Evolutionary conservation across 352 stramenopile species (phyloP).

Genomic region (Phytophthora uliginosa): DNA sequence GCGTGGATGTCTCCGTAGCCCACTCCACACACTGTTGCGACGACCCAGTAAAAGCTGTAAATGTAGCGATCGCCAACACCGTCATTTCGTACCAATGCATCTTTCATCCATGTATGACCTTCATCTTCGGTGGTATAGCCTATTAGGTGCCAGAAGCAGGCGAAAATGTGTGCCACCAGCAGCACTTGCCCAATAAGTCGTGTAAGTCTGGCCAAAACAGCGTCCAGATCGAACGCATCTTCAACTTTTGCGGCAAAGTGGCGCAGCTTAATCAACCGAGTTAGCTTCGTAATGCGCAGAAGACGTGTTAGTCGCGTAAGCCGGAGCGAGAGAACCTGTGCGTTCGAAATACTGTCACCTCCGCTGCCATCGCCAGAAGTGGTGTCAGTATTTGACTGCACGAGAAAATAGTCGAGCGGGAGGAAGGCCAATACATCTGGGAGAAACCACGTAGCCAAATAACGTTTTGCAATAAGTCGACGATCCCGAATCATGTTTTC

Average conservation of each 20-base stretch:
- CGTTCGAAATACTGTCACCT: slow-evolving; percentile 26
- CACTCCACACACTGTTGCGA: slow-evolving; percentile 80
- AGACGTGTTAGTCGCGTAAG: slow-evolving; percentile 72
- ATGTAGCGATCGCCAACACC: slow-evolving; percentile 64
- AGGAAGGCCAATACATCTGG: slow-evolving; percentile 59
- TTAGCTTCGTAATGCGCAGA: slow-evolving; percentile 77
- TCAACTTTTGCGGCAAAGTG: slow-evolving; percentile 83
- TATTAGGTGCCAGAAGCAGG: slow-evolving; percentile 86
- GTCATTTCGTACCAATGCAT: slow-evolving; percentile 31
- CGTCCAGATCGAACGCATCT: slow-evolving; percentile 72
- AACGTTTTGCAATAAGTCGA: slow-evolving; percentile 54
- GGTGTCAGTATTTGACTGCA: slow-evolving; percentile 1
- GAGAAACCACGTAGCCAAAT: slow-evolving; percentile 72
- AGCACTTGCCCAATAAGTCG: slow-evolving; percentile 74
- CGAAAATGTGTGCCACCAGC: slow-evolving; percentile 76
- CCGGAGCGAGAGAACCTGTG: slow-evolving; percentile 73
- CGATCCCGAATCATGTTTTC: slow-evolving; percentile 64
- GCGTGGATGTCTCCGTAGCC: slow-evolving; percentile 88
- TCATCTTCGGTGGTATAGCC: slow-evolving; percentile 50
- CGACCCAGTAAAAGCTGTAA: slow-evolving; percentile 90
- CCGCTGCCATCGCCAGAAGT: slow-evolving; percentile 6
- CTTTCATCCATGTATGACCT: slow-evolving; percentile 51
- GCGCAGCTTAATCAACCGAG: slow-evolving; percentile 73
- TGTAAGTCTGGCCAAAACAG: slow-evolving; percentile 69
- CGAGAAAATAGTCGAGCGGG: slow-evolving; percentile 64